Evolutionary conservation across 31 red algal species (phyloP).

Genomic region (Odonthalia washingtoniensis): DNA sequence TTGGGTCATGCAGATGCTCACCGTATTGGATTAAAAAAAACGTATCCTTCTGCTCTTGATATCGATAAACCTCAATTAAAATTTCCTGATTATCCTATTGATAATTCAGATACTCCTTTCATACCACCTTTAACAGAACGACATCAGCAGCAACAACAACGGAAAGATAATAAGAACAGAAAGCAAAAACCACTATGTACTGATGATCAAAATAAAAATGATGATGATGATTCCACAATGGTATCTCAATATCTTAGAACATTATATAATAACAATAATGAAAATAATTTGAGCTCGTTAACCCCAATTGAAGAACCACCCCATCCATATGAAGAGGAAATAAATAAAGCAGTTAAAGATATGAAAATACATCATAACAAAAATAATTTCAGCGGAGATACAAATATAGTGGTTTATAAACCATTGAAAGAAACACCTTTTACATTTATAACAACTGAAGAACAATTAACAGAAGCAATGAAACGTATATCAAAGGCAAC

Average conservation of each 20-base stretch:
- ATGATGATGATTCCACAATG: neutral
- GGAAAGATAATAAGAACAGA: too few relatives aligned
- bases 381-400: conserved; percentile 37
- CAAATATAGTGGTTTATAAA: conserved; percentile 33
- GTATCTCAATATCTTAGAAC: conserved; percentile 46
- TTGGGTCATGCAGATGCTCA: neutral
- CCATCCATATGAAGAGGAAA: conserved; percentile 74
- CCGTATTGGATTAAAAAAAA: neutral
- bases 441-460: conserved; percentile 68
- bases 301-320: too few relatives aligned
- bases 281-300: conserved; percentile 10
- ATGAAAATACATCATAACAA: too few relatives aligned
- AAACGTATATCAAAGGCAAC: conserved; percentile 48
- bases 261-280: conserved; percentile 46
- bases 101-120: conserved; percentile 80
- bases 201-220: neutral
- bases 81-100: conserved; percentile 82
- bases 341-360: conserved; percentile 26
- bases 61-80: conserved; percentile 79
- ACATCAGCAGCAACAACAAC: conserved; percentile 11
- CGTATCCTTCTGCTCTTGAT: conserved; percentile 30
- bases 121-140: conserved; percentile 50
- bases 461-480: conserved; percentile 57
- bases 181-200: neutral
- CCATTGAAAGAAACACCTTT: conserved; percentile 60